phyloP scores from a whole-genome alignment of 208 protist genomes.

The Leishmania martiniquensis region DNA sequence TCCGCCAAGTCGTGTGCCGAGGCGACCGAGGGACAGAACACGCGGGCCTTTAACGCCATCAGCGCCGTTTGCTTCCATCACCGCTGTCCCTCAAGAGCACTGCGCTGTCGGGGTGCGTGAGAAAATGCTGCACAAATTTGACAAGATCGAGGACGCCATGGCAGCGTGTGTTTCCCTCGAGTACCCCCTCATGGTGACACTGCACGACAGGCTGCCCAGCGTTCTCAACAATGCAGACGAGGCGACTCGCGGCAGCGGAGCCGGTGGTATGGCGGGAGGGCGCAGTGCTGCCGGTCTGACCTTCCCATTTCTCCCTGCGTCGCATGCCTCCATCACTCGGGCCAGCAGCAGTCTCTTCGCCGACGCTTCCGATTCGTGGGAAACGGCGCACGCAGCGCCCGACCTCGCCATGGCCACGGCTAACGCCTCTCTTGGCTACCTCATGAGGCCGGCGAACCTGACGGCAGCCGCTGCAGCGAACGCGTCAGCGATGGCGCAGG shows the following conservation, averaged over 20 bases:
- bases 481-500: slow-evolving; percentile 9
- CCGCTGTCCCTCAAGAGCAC: background rate
- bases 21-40: too few relatives aligned
- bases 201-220: slow-evolving; percentile 29
- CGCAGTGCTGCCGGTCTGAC: background rate
- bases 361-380: slow-evolving; percentile 17
- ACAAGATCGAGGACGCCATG: slow-evolving; percentile 60
- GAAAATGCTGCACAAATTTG: slow-evolving; percentile 36
- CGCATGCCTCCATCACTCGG: slow-evolving; percentile 8
- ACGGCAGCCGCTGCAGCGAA: slow-evolving; percentile 3
- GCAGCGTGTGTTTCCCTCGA: slow-evolving; percentile 25
- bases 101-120: background rate
- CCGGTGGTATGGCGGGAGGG: background rate
- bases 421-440: slow-evolving; percentile 24
- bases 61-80: background rate
- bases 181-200: slow-evolving; percentile 39
- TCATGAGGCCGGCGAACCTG: slow-evolving; percentile 26
- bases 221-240: slow-evolving; percentile 24
- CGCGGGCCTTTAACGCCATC: background rate
- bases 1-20: background rate
- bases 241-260: slow-evolving; percentile 4
- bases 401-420: slow-evolving; percentile 9
- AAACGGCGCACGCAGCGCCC: slow-evolving; percentile 8
- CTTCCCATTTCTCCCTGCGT: slow-evolving; percentile 23
- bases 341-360: slow-evolving; percentile 29